phyloP scores from a whole-genome alignment of 2,329 filamentous ascomycete genomes.

The Trichoderma simmonsii region DNA sequence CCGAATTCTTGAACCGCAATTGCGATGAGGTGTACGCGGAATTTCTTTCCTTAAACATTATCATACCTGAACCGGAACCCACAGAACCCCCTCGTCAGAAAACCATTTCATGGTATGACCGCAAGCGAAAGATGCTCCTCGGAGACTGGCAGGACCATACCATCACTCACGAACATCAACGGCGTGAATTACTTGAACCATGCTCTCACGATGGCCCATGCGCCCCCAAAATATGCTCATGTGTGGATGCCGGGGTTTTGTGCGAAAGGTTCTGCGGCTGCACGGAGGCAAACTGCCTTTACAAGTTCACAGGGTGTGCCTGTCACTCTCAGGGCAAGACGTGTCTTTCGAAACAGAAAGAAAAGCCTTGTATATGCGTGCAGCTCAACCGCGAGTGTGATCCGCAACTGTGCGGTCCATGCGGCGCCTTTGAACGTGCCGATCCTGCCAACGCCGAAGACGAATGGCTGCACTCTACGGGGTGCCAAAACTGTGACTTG shows the following conservation, averaged over 20 bases:
- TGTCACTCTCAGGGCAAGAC: conserved; percentile 61
- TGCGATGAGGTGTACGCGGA: conserved; percentile 50
- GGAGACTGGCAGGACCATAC: conserved; percentile 57
- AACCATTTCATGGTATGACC: conserved; percentile 54
- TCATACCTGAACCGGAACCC: conserved; percentile 26
- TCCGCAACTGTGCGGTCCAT: conserved; percentile 67
- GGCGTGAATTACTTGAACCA: conserved; percentile 58
- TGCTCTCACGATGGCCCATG: conserved; percentile 70
- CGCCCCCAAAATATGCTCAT: conserved; percentile 57
- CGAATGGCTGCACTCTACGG: conserved; percentile 51
- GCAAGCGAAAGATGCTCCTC: conserved; percentile 51
- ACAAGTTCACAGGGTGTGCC: conserved; percentile 64
- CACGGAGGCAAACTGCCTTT: conserved; percentile 55
- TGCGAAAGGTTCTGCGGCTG: conserved; percentile 73
- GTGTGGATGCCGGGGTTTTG: conserved; percentile 57
- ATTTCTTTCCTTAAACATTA: conserved; percentile 27
- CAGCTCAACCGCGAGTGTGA: conserved; percentile 77
- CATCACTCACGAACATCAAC: conserved; percentile 52
- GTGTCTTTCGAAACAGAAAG: conserved; percentile 55
- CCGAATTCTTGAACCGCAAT: conserved; percentile 47
- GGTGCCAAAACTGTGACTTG: conserved; percentile 70
- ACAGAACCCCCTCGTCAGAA: conserved; percentile 39
- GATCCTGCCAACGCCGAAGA: conserved; percentile 65
- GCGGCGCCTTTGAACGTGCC: conserved; percentile 65
- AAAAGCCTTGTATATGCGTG: conserved; percentile 65